Percentiles rank a stretch among this genome's conserved stretches.
Conservation (phyloP, 2,329 filamentous ascomycete species). For the Knoxdaviesia capensis region DNA sequence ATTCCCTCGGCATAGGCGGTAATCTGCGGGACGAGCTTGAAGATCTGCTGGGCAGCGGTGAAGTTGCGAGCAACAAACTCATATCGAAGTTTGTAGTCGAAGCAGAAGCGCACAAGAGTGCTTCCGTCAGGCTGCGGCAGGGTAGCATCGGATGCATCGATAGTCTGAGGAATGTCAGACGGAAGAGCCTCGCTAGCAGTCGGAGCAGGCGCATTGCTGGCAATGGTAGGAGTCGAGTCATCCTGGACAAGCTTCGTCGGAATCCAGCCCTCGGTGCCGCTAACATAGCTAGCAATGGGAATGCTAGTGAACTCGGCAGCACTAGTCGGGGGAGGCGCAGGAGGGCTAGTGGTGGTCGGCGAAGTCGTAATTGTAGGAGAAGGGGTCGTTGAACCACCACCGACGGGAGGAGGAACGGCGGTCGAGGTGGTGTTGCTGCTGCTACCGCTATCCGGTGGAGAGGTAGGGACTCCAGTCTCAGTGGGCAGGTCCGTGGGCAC, state of each 20-base stretch:
- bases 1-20: conserved; percentile 45
- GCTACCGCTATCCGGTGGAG: too few relatives aligned
- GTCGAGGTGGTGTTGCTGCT: background rate
- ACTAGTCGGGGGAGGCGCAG: conserved; percentile 2
- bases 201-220: conserved; percentile 6
- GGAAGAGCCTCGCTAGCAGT: conserved; percentile 31
- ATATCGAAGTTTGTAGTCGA: conserved; percentile 66
- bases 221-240: conserved; percentile 4
- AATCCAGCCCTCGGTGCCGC: conserved; percentile 4
- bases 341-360: background rate
- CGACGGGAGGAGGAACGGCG: too few relatives aligned
- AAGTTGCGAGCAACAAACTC: conserved; percentile 54
- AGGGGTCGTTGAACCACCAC: too few relatives aligned
- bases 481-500: conserved; percentile 2
- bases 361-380: too few relatives aligned
- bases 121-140: conserved; percentile 37
- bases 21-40: conserved; percentile 53
- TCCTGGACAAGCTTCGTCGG: conserved; percentile 5
- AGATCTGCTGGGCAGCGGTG: conserved; percentile 67
- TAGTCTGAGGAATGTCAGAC: conserved; percentile 49
- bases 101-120: conserved; percentile 65
- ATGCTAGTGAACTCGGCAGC: conserved; percentile 7
- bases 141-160: conserved; percentile 45
- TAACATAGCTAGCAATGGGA: conserved; percentile 3
- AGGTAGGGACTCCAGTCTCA: background rate